Base-by-base conservation (phyloP, 768 basidiomycete genomes). In the Amylocystis lapponica region DNA sequence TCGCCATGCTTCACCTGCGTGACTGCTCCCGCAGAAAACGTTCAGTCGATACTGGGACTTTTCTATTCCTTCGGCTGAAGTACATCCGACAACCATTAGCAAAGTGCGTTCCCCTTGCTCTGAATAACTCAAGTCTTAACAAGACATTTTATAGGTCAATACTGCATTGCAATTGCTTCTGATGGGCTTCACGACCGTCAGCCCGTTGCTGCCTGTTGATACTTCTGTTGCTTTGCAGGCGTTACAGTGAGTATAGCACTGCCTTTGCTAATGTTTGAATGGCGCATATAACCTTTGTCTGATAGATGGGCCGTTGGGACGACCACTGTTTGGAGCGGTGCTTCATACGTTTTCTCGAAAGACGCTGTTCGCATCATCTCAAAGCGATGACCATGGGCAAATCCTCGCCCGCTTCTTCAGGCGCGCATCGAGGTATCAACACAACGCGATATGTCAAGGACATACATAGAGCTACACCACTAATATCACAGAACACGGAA, bases 1-100 rank as follows among this genome's bases (percentile, higher is more conserved):
- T 34, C 27, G 16, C 50, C 16, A 29, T 21, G 19, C 22, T 22
- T 49, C 45, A 47, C 43, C 36, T 47, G 48, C 44, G 30, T 9
- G 13, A 33, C 9, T 22, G 9, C n/a, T 21, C 22, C 2, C 27
- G 12, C 61, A 94, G 87, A 89, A 90, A 90, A 96, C 93, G 0
- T 85, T 91, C 58, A 61, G 68, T 20, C 79, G 96, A 26, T 99
- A 98, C 65, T 99, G 94, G 89, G 89, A 97, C 60, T 90, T 96
- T 49, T 87, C 88, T 9, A 80, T 96, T 39, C 92, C 96, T 2
- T 95, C 93, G 1, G 95, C 92, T 1, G 94, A 96, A 64, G 92
- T 98, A 11, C 79, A 79, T 23, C 95, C 95, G 0, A 98, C 96
- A 10, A 65, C 64, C n/a, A 93, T 99, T 39, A 95, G 91, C 71